Evolutionary conservation across 768 basidiomycete genomes (phyloP).

Genomic region (Termitomyces heimii): DNA sequence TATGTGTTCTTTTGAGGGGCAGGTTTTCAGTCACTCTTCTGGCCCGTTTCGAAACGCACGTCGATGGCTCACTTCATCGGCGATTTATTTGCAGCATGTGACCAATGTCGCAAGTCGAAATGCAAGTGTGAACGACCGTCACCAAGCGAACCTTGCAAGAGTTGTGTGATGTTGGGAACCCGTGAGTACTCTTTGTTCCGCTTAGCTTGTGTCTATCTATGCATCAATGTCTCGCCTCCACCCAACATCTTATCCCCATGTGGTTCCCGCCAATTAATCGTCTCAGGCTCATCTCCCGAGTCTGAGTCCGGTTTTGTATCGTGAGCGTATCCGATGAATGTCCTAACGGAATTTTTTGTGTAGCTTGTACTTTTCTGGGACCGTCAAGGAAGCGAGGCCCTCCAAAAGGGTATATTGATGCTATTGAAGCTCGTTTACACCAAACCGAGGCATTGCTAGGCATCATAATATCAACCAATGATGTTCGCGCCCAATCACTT

Average conservation of each 20-base stretch:
- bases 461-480: constrained; percentile 57
- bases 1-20: constrained; percentile 15
- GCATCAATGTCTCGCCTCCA: not conserved
- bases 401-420: constrained; percentile 93
- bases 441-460: constrained; percentile 89
- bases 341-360: constrained; percentile 5
- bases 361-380: constrained; percentile 75
- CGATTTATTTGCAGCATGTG: constrained; percentile 53
- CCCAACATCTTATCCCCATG: not conserved
- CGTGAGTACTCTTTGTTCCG: constrained; percentile 34
- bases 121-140: constrained; percentile 79
- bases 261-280: not conserved
- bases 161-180: constrained; percentile 67
- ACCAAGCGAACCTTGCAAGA: constrained; percentile 64
- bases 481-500: constrained; percentile 35
- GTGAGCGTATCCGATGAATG: constrained; percentile 1
- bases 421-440: constrained; percentile 86
- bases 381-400: constrained; percentile 81
- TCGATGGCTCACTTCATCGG: constrained; percentile 8
- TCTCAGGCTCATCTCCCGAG: not conserved
- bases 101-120: constrained; percentile 85
- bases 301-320: constrained; percentile 5
- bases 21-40: not conserved
- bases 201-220: constrained; percentile 6
- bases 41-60: not conserved